Evolutionary conservation across 139 green algal species (phyloP), one percentile per base, ranked within the genome.

Genomic region (Picochlorum sp.): DNA sequence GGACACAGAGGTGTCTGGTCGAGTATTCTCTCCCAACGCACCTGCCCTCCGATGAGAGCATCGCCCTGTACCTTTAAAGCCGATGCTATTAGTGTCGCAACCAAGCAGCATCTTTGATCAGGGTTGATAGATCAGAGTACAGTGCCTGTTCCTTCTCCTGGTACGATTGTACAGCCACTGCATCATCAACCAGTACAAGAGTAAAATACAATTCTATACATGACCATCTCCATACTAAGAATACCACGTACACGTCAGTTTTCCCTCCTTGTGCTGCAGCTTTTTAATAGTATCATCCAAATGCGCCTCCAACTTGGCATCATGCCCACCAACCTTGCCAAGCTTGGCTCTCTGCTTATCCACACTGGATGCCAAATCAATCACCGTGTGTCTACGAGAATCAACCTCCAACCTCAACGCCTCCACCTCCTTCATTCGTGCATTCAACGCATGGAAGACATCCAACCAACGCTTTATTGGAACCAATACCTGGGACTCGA

Each of bases 221-320:
- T 0, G 34, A 11, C 5, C 34, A 9, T 14, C 34, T 9, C 34
- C 34, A 30, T 15, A 51, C 7, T 20, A 51, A 51, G 2, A n/a
- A 7, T 56, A 56, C 23, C 15, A 51, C 58, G 20, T 18, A 65
- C 58, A 32, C 1, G 61, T 45, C 9, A 89, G 74, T 77, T 92
- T 91, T 38, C 81, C 77, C 18, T 84, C 73, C 67, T 89, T 91
- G 74, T 86, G 79, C 52, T 81, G 72, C 57, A 81, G 65, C 44
- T 70, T 73, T 47, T 75, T 72, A 20, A 76, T 63, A 44, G 70
- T 77, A 50, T 79, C 67, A 56, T 88, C 74, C 72, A 88, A 63
- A 57, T 83, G 63, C 24, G 73, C 49, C 57, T 86, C 76, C 8
- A 68, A 68, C 54, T 82, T 86, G 8, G 70, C 51, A 45, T 69